Evolutionary conservation across 805 yeast genomes (phyloP).

Genomic region (Starmera amethionina): DNA sequence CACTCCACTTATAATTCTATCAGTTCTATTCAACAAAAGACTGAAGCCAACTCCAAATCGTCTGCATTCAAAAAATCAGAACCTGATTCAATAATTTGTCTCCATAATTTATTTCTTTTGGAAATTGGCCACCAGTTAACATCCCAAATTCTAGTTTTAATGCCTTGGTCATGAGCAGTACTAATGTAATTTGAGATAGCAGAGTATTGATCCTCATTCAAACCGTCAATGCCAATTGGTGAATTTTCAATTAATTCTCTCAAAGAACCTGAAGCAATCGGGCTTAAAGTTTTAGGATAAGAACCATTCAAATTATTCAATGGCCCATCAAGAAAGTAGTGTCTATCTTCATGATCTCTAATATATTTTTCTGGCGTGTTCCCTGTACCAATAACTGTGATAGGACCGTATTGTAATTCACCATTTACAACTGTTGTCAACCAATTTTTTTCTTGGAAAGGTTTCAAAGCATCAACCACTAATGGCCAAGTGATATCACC

Average conservation of each 20-base stretch:
- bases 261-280: slow-evolving; percentile 40
- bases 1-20: no score
- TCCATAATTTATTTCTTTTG: slow-evolving; percentile 37
- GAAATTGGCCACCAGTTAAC: slow-evolving; percentile 59
- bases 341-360: slow-evolving; percentile 24
- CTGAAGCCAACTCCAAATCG: slow-evolving; percentile 35
- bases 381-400: slow-evolving; percentile 63
- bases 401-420: slow-evolving; percentile 37
- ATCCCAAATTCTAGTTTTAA: slow-evolving; percentile 65
- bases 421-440: slow-evolving; percentile 30
- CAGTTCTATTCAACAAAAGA: slow-evolving; percentile 3
- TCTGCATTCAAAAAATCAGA: slow-evolving; percentile 61
- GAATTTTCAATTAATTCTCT: slow-evolving; percentile 15
- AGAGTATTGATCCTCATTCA: slow-evolving; percentile 26
- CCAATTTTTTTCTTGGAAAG: slow-evolving; percentile 40
- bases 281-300: slow-evolving; percentile 18
- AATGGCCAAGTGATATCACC: slow-evolving; percentile 35
- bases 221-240: slow-evolving; percentile 14
- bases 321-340: slow-evolving; percentile 43
- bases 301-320: slow-evolving; percentile 18
- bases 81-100: slow-evolving; percentile 36
- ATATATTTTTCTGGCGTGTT: slow-evolving; percentile 41
- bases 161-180: slow-evolving; percentile 39
- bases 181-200: slow-evolving; percentile 21
- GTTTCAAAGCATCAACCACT: slow-evolving; percentile 38